Base-by-base conservation (phyloP, 768 basidiomycete species). In the Naganishia randhawae region DNA sequence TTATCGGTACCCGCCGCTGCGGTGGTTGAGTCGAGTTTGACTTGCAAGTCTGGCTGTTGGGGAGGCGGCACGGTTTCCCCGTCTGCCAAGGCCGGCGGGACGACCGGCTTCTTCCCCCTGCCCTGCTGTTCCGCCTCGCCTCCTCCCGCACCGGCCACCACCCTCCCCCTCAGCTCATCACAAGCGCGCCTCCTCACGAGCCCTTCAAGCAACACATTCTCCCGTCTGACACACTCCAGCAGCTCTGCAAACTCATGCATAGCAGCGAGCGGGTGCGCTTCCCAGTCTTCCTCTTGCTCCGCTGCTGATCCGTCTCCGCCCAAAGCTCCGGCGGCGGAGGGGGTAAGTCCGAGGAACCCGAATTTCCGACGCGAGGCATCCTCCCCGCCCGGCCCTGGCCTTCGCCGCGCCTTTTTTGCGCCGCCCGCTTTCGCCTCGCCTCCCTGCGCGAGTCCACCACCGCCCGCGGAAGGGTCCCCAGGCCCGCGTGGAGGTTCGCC, bases 131-230 rank as follows among this genome's bases (percentile, higher is more conserved):
- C 31, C 9, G n/a, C n/a, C n/a, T n/a, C n/a, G 33, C 3, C 57
- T 19, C 3, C 19, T 25, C 37, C 29, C 37, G n/a, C 37, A 19
- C 13, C 57, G 8, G 7, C 35, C 10, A 17, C 57, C 8, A 61
- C 57, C 57, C 57, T 61, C 22, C 57, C 57, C 35, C 10, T 27
- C 22, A 61, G 29, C 39, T 61, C 57, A 31, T 35, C 57, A 29
- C 29, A 61, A 14, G 57, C 57, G 16, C 57, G 57, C 9, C 57
- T 14, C 29, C 57, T n/a, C 37, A 61, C 57, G 1, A 61, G 19
- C 19, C 57, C 57, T 39, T 61, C 57, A 25, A 61, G 39, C 39
- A 61, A 37, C 57, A 61, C 57, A 29, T 27, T 61, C 57, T 61
- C 57, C 57, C 57, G 39, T 39, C 57, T 35, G 6, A 61, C 57